phyloP scores from a whole-genome alignment of 352 stramenopile species.

The Globisporangium sylvaticum region DNA sequence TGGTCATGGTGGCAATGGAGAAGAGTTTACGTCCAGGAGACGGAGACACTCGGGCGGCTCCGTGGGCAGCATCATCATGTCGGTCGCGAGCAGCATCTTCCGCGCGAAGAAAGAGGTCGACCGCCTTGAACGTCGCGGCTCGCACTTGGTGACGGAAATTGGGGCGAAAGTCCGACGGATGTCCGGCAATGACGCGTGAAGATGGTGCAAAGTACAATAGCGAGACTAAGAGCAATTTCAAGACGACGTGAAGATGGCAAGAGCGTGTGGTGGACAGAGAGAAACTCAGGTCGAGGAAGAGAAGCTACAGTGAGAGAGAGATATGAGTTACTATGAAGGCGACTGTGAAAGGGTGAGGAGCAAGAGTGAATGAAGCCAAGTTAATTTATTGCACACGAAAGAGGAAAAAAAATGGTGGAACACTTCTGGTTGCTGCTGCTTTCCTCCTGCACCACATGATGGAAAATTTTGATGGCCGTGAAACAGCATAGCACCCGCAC shows the following conservation, averaged over 20 bases:
- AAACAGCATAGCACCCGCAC: not conserved
- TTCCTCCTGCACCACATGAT: not conserved
- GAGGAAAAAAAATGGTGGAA: not conserved
- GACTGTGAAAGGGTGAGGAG: not conserved
- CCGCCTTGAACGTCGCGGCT: slow-evolving; percentile 32
- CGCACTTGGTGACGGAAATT: slow-evolving; percentile 40
- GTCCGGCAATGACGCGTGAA: not conserved
- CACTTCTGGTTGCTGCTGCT: not conserved
- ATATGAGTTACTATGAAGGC: too few species aligned
- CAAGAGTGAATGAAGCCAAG: slow-evolving; percentile 4
- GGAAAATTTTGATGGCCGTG: not conserved
- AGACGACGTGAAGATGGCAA: not conserved
- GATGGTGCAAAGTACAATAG: not conserved
- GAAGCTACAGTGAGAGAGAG: not conserved
- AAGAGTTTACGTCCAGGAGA: not conserved
- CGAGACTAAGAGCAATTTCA: not conserved
- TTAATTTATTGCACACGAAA: slow-evolving; percentile 16
- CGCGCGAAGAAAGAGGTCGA: slow-evolving; percentile 29
- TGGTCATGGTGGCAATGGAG: not conserved
- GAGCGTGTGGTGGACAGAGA: not conserved
- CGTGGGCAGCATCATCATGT: slow-evolving; percentile 59
- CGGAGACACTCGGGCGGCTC: slow-evolving; percentile 49
- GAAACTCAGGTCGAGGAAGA: not conserved
- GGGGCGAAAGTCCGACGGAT: slow-evolving; percentile 19
- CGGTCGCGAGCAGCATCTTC: slow-evolving; percentile 47